A percentile compares a stretch with the other conserved stretches of the same genome.
phyloP scores from a whole-genome alignment of 2,329 filamentous ascomycete species.

The Ceratocystis colombiana region DNA sequence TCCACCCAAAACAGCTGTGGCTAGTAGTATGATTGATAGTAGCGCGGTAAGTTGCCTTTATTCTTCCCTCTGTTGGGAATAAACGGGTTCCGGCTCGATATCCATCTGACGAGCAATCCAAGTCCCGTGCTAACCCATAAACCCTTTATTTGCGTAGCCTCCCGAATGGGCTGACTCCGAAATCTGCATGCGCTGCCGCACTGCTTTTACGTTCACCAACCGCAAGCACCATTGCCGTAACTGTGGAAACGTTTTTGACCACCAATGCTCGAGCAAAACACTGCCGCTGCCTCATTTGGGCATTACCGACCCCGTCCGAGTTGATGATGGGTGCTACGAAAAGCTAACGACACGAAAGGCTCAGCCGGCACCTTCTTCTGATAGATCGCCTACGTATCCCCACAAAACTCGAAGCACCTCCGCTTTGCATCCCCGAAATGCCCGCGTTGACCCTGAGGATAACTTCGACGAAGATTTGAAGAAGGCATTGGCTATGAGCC shows the following conservation, averaged over 20 bases:
- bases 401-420: slow-evolving; percentile 56
- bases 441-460: slow-evolving; percentile 61
- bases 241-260: slow-evolving; percentile 95
- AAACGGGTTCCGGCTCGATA: neutral
- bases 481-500: slow-evolving; percentile 86
- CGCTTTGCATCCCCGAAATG: slow-evolving; percentile 79
- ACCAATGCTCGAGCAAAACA: slow-evolving; percentile 82
- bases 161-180: slow-evolving; percentile 97
- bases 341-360: slow-evolving; percentile 67
- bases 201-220: slow-evolving; percentile 93
- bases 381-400: slow-evolving; percentile 42
- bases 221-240: slow-evolving; percentile 97
- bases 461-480: slow-evolving; percentile 93
- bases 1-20: slow-evolving; percentile 72
- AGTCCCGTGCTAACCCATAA: neutral
- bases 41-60: slow-evolving; percentile 59
- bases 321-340: slow-evolving; percentile 90
- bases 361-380: slow-evolving; percentile 37
- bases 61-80: neutral
- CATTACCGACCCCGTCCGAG: slow-evolving; percentile 80
- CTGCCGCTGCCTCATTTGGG: slow-evolving; percentile 85
- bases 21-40: slow-evolving; percentile 97
- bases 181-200: slow-evolving; percentile 96
- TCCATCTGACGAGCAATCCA: neutral
- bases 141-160: slow-evolving; percentile 44